Evolutionary conservation across 164 flowering plant species (phyloP).

Genomic region (Warburgia ugandensis): DNA sequence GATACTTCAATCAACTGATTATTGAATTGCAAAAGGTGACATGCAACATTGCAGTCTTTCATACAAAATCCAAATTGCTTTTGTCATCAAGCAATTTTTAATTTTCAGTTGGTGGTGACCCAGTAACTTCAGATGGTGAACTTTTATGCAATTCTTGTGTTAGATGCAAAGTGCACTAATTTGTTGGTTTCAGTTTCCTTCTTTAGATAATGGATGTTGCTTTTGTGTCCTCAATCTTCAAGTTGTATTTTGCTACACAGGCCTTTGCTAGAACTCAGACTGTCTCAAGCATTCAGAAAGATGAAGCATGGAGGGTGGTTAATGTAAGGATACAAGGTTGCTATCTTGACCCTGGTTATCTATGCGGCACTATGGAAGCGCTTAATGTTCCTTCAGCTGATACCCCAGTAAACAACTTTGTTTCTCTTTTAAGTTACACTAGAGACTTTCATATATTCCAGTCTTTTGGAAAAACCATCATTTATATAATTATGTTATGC

Average conservation of each 20-base stretch:
- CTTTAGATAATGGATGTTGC: background rate
- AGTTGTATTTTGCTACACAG: constrained; percentile 23
- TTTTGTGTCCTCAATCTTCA: background rate
- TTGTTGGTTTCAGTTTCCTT: background rate
- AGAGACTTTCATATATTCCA: background rate
- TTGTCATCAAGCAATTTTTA: too few relatives aligned
- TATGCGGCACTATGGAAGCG: constrained; percentile 99
- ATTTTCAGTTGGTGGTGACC: too few relatives aligned
- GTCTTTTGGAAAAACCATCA: too few relatives aligned
- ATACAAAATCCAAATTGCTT: too few relatives aligned
- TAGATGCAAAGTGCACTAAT: too few relatives aligned
- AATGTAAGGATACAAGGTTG: constrained; percentile 91
- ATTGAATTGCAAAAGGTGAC: too few relatives aligned
- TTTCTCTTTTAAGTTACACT: background rate
- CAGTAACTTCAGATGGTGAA: too few relatives aligned
- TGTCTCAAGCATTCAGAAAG: constrained; percentile 81
- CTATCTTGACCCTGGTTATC: constrained; percentile 89
- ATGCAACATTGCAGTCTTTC: too few relatives aligned
- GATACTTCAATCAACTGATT: too few relatives aligned
- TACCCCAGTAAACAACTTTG: constrained; percentile 61
- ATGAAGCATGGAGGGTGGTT: constrained; percentile 99
- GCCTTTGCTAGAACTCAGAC: constrained; percentile 94
- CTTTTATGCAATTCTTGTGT: too few relatives aligned
- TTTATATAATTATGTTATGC: too few relatives aligned
- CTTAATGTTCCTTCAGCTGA: constrained; percentile 98